Conservation (phyloP, 805 yeast species). For the Dipodascus geniculatus region DNA sequence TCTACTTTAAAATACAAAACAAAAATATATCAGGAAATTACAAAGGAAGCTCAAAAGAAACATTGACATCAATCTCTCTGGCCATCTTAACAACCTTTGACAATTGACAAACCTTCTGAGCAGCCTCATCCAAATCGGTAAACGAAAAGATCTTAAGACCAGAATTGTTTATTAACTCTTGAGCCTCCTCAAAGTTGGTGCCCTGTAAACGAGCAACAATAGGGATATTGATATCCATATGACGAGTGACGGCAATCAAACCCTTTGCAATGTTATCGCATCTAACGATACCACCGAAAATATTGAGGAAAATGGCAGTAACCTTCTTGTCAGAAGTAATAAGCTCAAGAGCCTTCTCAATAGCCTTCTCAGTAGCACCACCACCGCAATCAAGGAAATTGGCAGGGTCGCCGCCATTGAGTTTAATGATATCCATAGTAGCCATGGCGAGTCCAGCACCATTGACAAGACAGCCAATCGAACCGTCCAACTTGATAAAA, state of each 20-base stretch:
- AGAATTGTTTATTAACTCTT: constrained; percentile 70
- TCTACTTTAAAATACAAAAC: not conserved
- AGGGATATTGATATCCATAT: constrained; percentile 82
- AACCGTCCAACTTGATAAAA: constrained; percentile 96
- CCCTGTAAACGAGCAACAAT: constrained; percentile 98
- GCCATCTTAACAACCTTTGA: constrained; percentile 38
- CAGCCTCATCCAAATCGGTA: constrained; percentile 94
- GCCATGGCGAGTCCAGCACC: constrained; percentile 99
- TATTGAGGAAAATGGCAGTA: constrained; percentile 93
- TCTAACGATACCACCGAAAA: constrained; percentile 98
- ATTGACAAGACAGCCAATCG: constrained; percentile 96
- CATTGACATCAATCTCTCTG: constrained; percentile 38
- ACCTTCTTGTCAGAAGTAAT: constrained; percentile 83
- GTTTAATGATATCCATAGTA: constrained; percentile 97
- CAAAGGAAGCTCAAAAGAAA: constrained; percentile 37
- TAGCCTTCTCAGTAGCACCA: constrained; percentile 98
- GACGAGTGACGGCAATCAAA: constrained; percentile 87
- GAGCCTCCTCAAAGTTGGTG: constrained; percentile 86
- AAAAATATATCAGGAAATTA: constrained; percentile 13
- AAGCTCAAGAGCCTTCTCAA: constrained; percentile 90
- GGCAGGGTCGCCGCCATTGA: constrained; percentile 98
- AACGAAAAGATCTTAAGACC: constrained; percentile 88
- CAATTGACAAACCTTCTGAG: constrained; percentile 82
- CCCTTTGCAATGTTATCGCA: constrained; percentile 99
- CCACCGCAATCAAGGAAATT: constrained; percentile 99